Base-by-base conservation (phyloP, 208 protist genomes). In the Phytomonas francai region DNA sequence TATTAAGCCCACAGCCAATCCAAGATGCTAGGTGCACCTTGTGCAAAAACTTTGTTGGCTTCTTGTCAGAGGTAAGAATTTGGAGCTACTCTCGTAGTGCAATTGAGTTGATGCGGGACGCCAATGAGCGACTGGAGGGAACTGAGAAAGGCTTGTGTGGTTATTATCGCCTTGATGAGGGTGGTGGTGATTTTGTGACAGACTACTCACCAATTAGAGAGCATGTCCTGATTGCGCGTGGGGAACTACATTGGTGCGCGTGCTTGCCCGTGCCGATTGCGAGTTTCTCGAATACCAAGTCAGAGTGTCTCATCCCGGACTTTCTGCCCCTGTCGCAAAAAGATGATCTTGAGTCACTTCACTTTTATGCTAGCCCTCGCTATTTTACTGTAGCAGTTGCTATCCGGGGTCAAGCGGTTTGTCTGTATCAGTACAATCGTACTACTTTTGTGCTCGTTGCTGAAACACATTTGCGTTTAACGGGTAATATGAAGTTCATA, bases 81-180 rank as follows among this genome's bases (percentile, higher is more conserved):
- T 96, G 91, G 89, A 76, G 81, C 42, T 74, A 73, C 67, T 76
- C 68, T 4, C 78, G 91, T 54, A 84, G 71, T 19, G 68, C 76
- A 31, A 73, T 78, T 36, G 80, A 91, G 65, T 76, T 93, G n/a
- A 63, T 67, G 32, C 84, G 91, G 42, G 91, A 96, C 72, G 68
- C 80, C 32, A 76, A 76, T 27, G 78, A 84, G 22, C 76, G 81
- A 22, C 76, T 96, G 12, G 68, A 31, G 22, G 85, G 78, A 14
- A 70, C 32, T 16, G 88, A 96, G 72, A 67, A 81, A 1, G 65
- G 74, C 4, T 76, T 96, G 60, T 73, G 71, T 62, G 83, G 78
- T 3, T 96, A 93, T 68, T 94, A 84, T 65, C 88, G 85, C 33
- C 76, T 96, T n/a, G 80, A 92, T 69, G 91, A 96, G 63, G 70